Base-by-base conservation (phyloP, 805 yeast genomes). In the Metschnikowia orientalis region DNA sequence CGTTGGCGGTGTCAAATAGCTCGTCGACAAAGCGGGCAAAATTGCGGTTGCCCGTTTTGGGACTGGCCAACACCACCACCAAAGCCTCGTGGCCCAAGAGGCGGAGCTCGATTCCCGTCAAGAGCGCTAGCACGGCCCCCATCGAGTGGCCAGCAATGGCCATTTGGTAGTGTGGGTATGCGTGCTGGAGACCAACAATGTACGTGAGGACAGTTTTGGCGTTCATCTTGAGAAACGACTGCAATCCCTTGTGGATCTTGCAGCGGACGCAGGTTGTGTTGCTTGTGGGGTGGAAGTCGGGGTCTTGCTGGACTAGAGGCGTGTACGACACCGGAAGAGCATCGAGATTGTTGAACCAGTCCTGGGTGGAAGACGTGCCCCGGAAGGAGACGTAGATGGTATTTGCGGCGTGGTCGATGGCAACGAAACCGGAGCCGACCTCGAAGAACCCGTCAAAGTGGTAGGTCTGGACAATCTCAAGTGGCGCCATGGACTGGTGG, bases 131-230 rank as follows among this genome's bases (percentile, higher is more conserved):
- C 0, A 89, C 88, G 5, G 80, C 94, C 3, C 88, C 89, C 25
- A 84, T 56, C 0, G 92, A 84, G 55, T 85, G 95, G 0, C 94
- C 94, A 1, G 78, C 61, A 2, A 80, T 65, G 2, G 72, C 64
- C 4, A 81, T 37, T 13, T 62, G 51, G 50, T 77, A 80, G 15
- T 64, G 68, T 0, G 77, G 73, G 46, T 69, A 56, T 12, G 59
- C 47, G 8, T 53, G 37, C 13, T 59, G 51, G 12, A 69, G 45
- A 2, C 45, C 40, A 9, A 56, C 45, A 1, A 79, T 57, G 6
- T 48, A 54, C 7, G 56, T 42, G 21, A 72, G 50, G 20, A 71
- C 60, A 8, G 55, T 45, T 2, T 50, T 56, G 10, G 41, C 50
- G 38, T 75, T 65, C 9, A 59, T 61, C 32, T 59, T 54, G 24